phyloP scores from a whole-genome alignment of 441 rosid species.

The Dalechampia spathulata region DNA sequence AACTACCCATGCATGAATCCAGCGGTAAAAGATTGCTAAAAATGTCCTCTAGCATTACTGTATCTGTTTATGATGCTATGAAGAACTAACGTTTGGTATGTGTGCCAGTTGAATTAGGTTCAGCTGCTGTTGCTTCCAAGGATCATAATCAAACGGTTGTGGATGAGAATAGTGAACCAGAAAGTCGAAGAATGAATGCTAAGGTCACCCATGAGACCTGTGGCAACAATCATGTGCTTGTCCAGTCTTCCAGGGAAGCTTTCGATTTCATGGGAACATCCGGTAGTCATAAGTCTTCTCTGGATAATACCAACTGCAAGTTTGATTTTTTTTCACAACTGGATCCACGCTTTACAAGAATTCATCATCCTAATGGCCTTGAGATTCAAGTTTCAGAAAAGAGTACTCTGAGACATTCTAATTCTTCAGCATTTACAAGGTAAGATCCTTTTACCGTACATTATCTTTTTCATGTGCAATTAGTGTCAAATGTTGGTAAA shows the following conservation, averaged over 20 bases:
- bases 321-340: conserved; percentile 44
- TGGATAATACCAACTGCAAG: conserved; percentile 22
- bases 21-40: conserved; percentile 30
- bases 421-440: conserved; percentile 79
- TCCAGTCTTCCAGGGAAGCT: conserved; percentile 40
- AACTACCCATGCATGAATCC: conserved; percentile 21
- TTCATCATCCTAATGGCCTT: conserved; percentile 23
- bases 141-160: conserved; percentile 10
- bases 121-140: conserved; percentile 21
- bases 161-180: conserved; percentile 23
- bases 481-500: too few species aligned
- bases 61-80: neutral
- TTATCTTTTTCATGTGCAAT: neutral
- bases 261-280: conserved; percentile 77
- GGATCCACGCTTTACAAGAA: conserved; percentile 72
- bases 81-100: conserved; percentile 8
- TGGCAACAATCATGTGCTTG: conserved; percentile 15
- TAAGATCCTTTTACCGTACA: conserved; percentile 21
- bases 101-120: conserved; percentile 12
- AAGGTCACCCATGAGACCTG: conserved; percentile 18
- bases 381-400: conserved; percentile 42
- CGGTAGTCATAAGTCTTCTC: conserved; percentile 24
- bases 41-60: conserved; percentile 8
- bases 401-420: conserved; percentile 51
- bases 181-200: conserved; percentile 26